These are phyloP conservation scores for Rhizopus arrhizus DNA, from an alignment of 371 early-diverging fungal species.

Conservation along the genomic window DNA sequence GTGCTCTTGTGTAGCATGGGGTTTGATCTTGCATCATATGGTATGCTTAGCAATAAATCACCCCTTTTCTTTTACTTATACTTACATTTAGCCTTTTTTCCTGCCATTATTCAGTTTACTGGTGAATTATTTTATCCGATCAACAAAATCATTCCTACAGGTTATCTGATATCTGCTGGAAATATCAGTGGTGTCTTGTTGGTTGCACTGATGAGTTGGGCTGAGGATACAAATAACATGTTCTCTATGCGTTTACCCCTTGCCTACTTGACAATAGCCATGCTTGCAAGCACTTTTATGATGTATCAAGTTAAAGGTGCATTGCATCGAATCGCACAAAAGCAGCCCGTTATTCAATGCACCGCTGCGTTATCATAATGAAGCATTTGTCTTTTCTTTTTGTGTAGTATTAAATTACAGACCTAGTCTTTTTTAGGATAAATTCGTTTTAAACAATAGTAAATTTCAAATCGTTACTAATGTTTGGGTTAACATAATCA, in stretches of 20 bases:
- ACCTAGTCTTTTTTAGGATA: too few species aligned
- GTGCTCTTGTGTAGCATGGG: conserved; percentile 26
- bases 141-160: conserved; percentile 55
- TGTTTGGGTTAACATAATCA: too few species aligned
- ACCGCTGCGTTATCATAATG: too few species aligned
- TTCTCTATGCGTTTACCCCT: conserved; percentile 48
- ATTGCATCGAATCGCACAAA: conserved; percentile 29
- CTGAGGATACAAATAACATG: conserved; percentile 19
- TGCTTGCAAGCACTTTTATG: conserved; percentile 23
- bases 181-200: conserved; percentile 46
- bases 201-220: conserved; percentile 50
- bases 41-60: conserved; percentile 23
- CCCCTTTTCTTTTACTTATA: neutral
- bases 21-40: conserved; percentile 51
- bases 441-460: too few species aligned
- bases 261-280: conserved; percentile 21
- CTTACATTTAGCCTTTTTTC: conserved; percentile 39
- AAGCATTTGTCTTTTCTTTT: too few species aligned
- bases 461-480: too few species aligned
- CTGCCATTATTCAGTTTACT: conserved; percentile 55
- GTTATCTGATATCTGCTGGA: conserved; percentile 46
- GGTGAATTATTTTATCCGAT: conserved; percentile 48
- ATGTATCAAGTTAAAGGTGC: conserved; percentile 38
- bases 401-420: too few species aligned
- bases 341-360: neutral